Evolutionary conservation across 2,329 filamentous ascomycete genomes (phyloP), one percentile per base, ranked within the genome.

Genomic region (Aspergillus oerlinghausenensis): DNA sequence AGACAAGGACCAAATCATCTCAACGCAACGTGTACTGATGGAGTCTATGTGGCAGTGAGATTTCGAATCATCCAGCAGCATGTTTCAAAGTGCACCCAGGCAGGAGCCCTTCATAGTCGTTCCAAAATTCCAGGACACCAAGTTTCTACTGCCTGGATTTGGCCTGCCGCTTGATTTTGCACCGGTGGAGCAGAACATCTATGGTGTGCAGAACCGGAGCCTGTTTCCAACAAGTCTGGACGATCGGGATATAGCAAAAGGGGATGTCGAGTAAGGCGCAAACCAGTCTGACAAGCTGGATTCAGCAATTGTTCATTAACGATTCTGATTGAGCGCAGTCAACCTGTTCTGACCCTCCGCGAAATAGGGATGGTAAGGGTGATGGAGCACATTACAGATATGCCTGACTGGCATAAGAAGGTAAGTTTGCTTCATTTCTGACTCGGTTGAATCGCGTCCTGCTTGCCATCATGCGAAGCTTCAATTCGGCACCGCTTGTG

Each of bases 351-450:
- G 6, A 67, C 72, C 3, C 61, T 76, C 26, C 71, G 73, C 38
- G 76, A 79, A 56, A 57, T 69, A 7, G 64, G 60, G 2, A 77
- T 78, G 73, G 61, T 77, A 45, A 56, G 59, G 4, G 55, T 75
- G 35, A 74, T 78, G 67, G 71, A 77, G 42, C 54, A 63, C 0
- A 62, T 79, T 4, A 78, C 75, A 1, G 76, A 79, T 55, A 73
- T 73, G 49, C 60, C 62, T 1, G 63, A 73, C 5, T 79, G 77
- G 77, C 64, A 73, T 50, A 63, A 65, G 32, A 77, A 77, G 59
- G 68, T 67, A 57, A 43, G 51, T 40, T 23, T 9, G 9, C 32
- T 42, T 23, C 26, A 35, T 40, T 19, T 43, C 2, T 14, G 42
- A 4, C 28, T 17, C 14, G 19, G 32, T 23, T 8, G 6, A 26